Percentiles rank a stretch among this genome's conserved stretches.
Conservation (phyloP, 163 green algal genomes). For the Chlamydomonas reinhardtii region DNA sequence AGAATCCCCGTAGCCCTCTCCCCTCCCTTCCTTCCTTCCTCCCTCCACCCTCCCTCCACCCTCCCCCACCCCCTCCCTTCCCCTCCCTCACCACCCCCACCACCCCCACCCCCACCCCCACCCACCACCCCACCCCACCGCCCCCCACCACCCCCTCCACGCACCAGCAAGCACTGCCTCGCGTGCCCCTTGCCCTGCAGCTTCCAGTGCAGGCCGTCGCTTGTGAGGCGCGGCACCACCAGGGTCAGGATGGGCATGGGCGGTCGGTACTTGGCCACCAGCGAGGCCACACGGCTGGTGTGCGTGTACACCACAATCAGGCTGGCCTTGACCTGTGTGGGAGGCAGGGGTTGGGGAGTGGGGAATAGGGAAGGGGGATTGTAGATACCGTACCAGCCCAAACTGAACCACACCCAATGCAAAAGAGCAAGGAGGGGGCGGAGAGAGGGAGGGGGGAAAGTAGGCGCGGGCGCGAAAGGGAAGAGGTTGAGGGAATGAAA, state of each 20-base stretch:
- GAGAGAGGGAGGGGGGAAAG: background rate
- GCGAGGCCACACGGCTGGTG: slow-evolving; percentile 77
- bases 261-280: slow-evolving; percentile 94
- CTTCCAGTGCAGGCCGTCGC: slow-evolving; percentile 71
- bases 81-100: too few relatives aligned
- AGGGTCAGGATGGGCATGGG: slow-evolving; percentile 90
- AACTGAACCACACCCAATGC: too few relatives aligned
- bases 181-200: slow-evolving; percentile 73
- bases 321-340: slow-evolving; percentile 59
- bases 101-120: too few relatives aligned
- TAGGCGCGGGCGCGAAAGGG: background rate
- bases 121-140: too few relatives aligned
- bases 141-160: background rate
- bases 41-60: too few relatives aligned
- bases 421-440: too few relatives aligned
- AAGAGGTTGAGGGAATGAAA: background rate
- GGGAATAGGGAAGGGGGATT: background rate
- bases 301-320: slow-evolving; percentile 91
- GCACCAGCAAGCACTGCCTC: slow-evolving; percentile 83
- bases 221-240: slow-evolving; percentile 76
- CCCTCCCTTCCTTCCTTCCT: too few relatives aligned
- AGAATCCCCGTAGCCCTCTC: too few relatives aligned
- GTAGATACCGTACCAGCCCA: too few relatives aligned
- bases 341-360: background rate
- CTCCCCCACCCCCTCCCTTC: too few relatives aligned